Evolutionary conservation across 1,284 basidiomycete species (phyloP), one percentile per base, ranked within the genome.

Genomic region (Puccinia novopanici): DNA sequence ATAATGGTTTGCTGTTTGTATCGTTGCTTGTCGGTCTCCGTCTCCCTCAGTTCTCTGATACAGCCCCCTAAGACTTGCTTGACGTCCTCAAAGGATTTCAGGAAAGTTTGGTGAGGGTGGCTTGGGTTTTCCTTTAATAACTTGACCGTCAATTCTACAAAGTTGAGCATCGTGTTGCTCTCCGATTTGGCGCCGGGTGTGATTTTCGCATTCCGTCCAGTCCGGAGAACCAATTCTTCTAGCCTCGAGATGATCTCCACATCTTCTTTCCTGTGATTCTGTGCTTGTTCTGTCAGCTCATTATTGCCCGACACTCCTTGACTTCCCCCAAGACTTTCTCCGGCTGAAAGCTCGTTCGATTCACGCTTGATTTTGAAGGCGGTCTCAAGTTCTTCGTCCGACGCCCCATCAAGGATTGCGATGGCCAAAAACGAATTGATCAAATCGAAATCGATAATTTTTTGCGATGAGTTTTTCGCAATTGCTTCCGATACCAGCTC

Each of bases 81-180:
- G 52, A 52, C 48, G 1, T 12, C 15, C 48, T 71, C 68, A 15
- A 71, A 71, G 3, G 68, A 71, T 30, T 71, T 27, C 24, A 70
- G 3, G n/a, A 70, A 52, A 50, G n/a, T 22, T 34, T 70, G 15
- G 30, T 50, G 40, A 50, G 5, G 24, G 4, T 50, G 68, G 34
- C 34, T 40, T 17, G 68, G 30, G 4, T 54, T 10, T 24, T 52
- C 6, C 48, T 19, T 34, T 30, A 37, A 71, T 52, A 45, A 34
- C 34, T 71, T 71, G 68, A 40, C 17, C 4, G 30, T 45, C 4
- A 71, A 34, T 48, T 79, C 67, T 19, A 70, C 30, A 40, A 79
- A 40, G 50, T 79, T 71, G 24, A 79, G 67, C 12, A 79, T 71
- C 40, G 67, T 71, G 57, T 79, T 79, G 13, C 67, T 68, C 54